A percentile compares a stretch with the other conserved stretches of the same genome.
Conservation (phyloP, 225 moss, liverwort and hornwort genomes). For the Neckera pumila region DNA sequence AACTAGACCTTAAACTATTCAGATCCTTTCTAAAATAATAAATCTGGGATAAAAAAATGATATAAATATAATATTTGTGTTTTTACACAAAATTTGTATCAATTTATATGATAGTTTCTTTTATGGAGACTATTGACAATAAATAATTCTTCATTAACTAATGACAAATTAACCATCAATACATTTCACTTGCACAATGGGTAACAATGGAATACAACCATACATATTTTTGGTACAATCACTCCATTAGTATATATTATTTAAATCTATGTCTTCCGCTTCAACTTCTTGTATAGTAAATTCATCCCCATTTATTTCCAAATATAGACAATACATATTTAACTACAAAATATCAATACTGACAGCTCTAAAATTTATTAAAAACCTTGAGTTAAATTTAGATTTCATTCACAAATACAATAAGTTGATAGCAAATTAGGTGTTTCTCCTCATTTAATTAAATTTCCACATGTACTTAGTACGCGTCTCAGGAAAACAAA, state of each 20-base stretch:
- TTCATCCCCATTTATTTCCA: background rate
- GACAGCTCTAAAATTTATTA: background rate
- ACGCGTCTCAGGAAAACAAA: background rate
- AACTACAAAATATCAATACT: background rate
- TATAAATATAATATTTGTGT: too few relatives aligned
- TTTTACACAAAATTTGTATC: too few relatives aligned
- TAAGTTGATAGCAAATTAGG: background rate
- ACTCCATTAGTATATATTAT: background rate
- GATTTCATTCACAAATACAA: background rate
- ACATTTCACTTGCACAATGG: background rate
- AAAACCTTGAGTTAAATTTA: background rate
- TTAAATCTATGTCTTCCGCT: background rate
- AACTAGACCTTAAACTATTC: too few relatives aligned
- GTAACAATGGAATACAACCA: background rate
- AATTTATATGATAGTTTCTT: too few relatives aligned
- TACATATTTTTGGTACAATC: background rate
- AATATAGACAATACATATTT: background rate
- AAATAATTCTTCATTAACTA: too few relatives aligned
- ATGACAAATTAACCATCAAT: background rate
- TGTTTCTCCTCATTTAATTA: background rate
- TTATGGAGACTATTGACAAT: too few relatives aligned
- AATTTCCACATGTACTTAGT: background rate
- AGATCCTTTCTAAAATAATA: too few relatives aligned
- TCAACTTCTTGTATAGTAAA: background rate
- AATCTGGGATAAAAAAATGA: too few relatives aligned